Conservation (phyloP, 2,329 filamentous ascomycete species). For the Talaromyces pinophilus region DNA sequence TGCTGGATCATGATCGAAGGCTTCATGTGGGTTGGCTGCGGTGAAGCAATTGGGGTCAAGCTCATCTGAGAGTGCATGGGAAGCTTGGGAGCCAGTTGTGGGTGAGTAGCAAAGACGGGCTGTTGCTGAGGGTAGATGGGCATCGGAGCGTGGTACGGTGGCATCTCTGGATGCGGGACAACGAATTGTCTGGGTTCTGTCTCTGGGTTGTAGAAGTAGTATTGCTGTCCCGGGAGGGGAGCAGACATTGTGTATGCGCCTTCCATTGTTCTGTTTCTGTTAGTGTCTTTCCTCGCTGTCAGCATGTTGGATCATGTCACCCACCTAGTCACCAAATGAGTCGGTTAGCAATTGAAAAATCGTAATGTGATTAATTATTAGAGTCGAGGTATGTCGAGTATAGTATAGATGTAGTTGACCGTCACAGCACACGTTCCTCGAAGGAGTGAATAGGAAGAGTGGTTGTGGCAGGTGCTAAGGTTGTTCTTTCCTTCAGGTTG, state of each 20-base stretch:
- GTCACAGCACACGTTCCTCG: conserved; percentile 15
- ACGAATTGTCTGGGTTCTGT: conserved; percentile 56
- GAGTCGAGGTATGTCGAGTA: conserved; percentile 7
- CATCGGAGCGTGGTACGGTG: conserved; percentile 47
- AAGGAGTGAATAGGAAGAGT: conserved; percentile 18
- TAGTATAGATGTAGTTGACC: neutral
- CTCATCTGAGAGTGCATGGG: conserved; percentile 31
- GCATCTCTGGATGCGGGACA: conserved; percentile 58
- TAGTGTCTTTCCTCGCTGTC: neutral
- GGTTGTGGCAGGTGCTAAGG: neutral
- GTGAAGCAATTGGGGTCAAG: conserved; percentile 72
- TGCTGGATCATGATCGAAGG: conserved; percentile 68
- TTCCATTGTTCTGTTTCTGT: conserved; percentile 58
- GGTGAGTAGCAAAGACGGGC: conserved; percentile 23
- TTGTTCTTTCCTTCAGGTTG: neutral
- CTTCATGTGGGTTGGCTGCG: conserved; percentile 72
- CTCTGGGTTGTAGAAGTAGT: conserved; percentile 86
- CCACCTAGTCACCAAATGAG: conserved; percentile 18
- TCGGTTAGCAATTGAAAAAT: neutral
- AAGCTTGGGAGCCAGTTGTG: conserved; percentile 20
- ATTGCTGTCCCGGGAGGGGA: conserved; percentile 68
- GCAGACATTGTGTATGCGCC: conserved; percentile 57
- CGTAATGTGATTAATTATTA: conserved; percentile 22
- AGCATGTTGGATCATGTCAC: neutral
- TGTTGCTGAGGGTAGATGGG: conserved; percentile 36